phyloP scores from a whole-genome alignment of 2,329 filamentous ascomycete genomes.

The Raffaelea ambrosiae region DNA sequence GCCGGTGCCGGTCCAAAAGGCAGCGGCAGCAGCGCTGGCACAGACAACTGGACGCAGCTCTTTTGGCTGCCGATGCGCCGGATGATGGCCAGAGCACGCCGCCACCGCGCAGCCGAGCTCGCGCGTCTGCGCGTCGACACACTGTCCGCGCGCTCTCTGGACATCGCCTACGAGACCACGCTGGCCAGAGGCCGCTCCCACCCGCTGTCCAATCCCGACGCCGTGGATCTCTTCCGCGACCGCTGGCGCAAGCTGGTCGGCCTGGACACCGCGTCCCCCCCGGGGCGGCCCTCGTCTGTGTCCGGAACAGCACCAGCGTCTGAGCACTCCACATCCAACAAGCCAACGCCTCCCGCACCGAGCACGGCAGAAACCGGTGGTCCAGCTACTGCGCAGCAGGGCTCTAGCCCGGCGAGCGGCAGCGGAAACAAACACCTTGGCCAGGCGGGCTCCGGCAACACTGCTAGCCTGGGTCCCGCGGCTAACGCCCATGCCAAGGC shows the following conservation, averaged over 20 bases:
- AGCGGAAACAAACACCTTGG: too few relatives aligned
- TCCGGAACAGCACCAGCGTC: background rate
- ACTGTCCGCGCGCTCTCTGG: constrained; percentile 17
- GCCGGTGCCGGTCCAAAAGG: constrained; percentile 11
- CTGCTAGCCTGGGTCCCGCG: too few relatives aligned
- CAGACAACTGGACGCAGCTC: constrained; percentile 15
- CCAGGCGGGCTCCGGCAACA: too few relatives aligned
- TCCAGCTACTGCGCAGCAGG: too few relatives aligned
- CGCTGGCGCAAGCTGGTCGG: constrained; percentile 23
- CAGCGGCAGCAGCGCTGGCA: constrained; percentile 13
- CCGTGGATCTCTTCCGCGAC: constrained; percentile 18
- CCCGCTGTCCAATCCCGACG: constrained; percentile 15
- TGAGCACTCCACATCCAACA: too few relatives aligned
- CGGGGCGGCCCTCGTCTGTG: too few relatives aligned
- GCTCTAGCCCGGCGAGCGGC: too few relatives aligned
- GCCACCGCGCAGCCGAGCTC: constrained; percentile 28
- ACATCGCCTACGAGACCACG: constrained; percentile 18
- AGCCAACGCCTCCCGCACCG: too few relatives aligned
- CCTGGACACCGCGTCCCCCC: background rate
- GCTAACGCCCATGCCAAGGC: too few relatives aligned
- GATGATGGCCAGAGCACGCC: constrained; percentile 28
- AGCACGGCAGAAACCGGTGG: too few relatives aligned
- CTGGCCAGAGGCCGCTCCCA: constrained; percentile 19
- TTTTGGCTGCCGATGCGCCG: constrained; percentile 32
- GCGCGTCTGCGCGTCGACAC: constrained; percentile 21